Evolutionary conservation across 345 rosid species (phyloP).

Genomic region (Ceriops tagal): DNA sequence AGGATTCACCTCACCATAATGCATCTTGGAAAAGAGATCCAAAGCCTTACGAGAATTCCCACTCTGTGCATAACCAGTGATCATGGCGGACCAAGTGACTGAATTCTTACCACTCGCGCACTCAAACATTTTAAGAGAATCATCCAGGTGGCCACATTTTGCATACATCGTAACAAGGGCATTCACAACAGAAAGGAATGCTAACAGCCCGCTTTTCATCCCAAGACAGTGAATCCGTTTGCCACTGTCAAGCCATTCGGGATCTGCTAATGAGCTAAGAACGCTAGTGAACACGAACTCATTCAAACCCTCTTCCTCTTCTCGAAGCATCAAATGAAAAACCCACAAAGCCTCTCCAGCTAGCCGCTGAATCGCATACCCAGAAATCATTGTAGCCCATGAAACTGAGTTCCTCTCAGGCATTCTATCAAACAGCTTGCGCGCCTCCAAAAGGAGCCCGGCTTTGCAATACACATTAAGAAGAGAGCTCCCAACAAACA

Average conservation of each 20-base stretch:
- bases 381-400: conserved; percentile 76
- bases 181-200: conserved; percentile 51
- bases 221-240: conserved; percentile 56
- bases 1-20: conserved; percentile 53
- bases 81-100: conserved; percentile 88
- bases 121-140: conserved; percentile 57
- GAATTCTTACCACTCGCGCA: conserved; percentile 55
- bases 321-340: conserved; percentile 43
- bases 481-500: conserved; percentile 76
- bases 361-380: conserved; percentile 50
- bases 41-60: conserved; percentile 61
- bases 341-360: conserved; percentile 39
- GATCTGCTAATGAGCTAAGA: conserved; percentile 55
- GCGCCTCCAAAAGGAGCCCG: conserved; percentile 48
- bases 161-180: conserved; percentile 76
- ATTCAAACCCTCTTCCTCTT: conserved; percentile 36
- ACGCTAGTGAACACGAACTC: conserved; percentile 70
- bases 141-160: conserved; percentile 59
- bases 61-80: conserved; percentile 78
- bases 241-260: conserved; percentile 43
- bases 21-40: conserved; percentile 59
- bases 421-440: conserved; percentile 58
- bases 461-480: conserved; percentile 64
- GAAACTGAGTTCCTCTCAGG: conserved; percentile 55
- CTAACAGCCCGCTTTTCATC: conserved; percentile 45